Conservation (phyloP, 768 basidiomycete species). For the Tricholoma matsutake region DNA sequence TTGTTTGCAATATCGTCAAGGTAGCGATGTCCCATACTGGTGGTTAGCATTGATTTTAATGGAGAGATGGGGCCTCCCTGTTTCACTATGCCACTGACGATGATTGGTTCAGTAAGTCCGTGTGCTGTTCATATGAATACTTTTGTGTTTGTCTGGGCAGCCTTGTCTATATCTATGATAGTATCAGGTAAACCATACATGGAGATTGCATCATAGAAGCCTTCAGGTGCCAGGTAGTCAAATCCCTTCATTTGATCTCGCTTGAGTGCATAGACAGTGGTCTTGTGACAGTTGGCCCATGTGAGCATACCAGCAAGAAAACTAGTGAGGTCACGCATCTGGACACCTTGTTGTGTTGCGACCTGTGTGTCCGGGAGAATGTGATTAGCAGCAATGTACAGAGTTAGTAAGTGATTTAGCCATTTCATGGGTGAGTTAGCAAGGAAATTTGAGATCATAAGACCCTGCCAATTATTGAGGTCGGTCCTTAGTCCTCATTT, state of each 20-base stretch:
- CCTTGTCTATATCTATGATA: no score
- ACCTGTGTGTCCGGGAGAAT: neutral
- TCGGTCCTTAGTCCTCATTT: no score
- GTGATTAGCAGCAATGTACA: slow-evolving; percentile 9
- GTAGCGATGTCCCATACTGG: neutral
- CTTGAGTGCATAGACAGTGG: neutral
- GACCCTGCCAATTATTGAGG: no score
- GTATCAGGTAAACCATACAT: no score
- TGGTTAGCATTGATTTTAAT: neutral
- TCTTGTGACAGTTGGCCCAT: neutral
- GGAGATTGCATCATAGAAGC: neutral
- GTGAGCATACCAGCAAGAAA: no score
- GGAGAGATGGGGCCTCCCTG: neutral
- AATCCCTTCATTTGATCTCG: no score
- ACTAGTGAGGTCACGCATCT: no score
- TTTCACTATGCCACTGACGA: no score
- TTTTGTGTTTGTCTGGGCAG: no score
- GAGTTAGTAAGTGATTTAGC: slow-evolving; percentile 9
- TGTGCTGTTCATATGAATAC: no score
- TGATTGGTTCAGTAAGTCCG: neutral
- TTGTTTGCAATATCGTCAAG: neutral
- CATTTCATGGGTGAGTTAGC: slow-evolving; percentile 8
- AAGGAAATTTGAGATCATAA: no score
- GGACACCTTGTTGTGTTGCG: no score
- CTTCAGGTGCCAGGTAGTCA: neutral